phyloP scores from a whole-genome alignment of 2,329 filamentous ascomycete genomes.

The Hirsutella minnesotensis region DNA sequence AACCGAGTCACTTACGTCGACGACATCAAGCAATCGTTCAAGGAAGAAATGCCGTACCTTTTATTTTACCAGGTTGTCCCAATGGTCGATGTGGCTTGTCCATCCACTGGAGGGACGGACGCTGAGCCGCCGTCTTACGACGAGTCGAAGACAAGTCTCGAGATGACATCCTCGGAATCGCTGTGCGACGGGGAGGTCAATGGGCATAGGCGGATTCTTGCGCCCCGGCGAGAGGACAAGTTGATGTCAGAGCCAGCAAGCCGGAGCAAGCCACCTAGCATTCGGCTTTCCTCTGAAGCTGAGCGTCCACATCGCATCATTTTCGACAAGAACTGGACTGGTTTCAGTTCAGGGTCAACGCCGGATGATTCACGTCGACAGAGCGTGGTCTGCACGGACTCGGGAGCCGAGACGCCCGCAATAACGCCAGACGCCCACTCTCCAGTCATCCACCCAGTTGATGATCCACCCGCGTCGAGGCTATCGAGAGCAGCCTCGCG shows the following conservation, averaged over 20 bases:
- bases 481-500: slow-evolving; percentile 46
- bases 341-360: slow-evolving; percentile 19
- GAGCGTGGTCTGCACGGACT: slow-evolving; percentile 39
- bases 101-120: slow-evolving; percentile 34
- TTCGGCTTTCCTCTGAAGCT: slow-evolving; percentile 43
- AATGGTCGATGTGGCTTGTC: slow-evolving; percentile 54
- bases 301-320: slow-evolving; percentile 37
- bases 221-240: slow-evolving; percentile 12
- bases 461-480: slow-evolving; percentile 42
- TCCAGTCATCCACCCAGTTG: slow-evolving; percentile 30
- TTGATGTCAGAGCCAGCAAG: slow-evolving; percentile 10
- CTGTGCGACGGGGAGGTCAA: slow-evolving; percentile 7
- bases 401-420: slow-evolving; percentile 24
- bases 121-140: slow-evolving; percentile 48
- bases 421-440: slow-evolving; percentile 23
- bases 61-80: slow-evolving; percentile 93
- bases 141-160: slow-evolving; percentile 33
- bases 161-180: slow-evolving; percentile 12
- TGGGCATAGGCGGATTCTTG: neutral
- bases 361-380: slow-evolving; percentile 31
- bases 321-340: slow-evolving; percentile 30
- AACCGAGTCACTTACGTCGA: slow-evolving; percentile 65
- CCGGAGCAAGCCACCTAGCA: slow-evolving; percentile 30
- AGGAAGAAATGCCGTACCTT: slow-evolving; percentile 84
- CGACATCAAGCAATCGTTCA: slow-evolving; percentile 63